Evolutionary conservation across 805 yeast genomes (phyloP).

Genomic region (Brettanomyces bruxellensis): DNA sequence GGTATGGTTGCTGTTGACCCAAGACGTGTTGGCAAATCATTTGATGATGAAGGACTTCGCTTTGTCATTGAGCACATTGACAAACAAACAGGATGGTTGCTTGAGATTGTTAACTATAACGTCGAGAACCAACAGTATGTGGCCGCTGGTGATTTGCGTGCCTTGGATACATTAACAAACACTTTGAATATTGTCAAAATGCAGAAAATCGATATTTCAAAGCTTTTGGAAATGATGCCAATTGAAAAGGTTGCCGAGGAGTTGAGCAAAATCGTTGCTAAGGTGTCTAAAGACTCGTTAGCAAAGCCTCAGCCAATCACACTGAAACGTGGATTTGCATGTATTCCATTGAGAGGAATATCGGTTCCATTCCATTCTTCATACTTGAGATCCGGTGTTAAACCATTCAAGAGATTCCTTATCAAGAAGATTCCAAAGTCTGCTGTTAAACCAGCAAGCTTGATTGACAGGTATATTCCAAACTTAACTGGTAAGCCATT

Average conservation of each 20-base stretch:
- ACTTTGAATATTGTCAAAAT: slow-evolving; percentile 88
- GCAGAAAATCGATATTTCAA: slow-evolving; percentile 88
- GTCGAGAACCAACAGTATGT: slow-evolving; percentile 98
- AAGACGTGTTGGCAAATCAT: slow-evolving; percentile 79
- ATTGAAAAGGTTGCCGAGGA: slow-evolving; percentile 86
- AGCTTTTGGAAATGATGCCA: slow-evolving; percentile 72
- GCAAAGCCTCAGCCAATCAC: slow-evolving; percentile 97
- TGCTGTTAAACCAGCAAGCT: slow-evolving; percentile 89
- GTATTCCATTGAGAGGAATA: slow-evolving; percentile 95
- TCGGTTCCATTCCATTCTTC: slow-evolving; percentile 99
- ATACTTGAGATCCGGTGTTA: slow-evolving; percentile 97
- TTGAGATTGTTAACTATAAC: slow-evolving; percentile 96
- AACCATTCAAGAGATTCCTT: slow-evolving; percentile 97
- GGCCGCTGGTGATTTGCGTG: slow-evolving; percentile 97
- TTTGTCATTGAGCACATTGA: slow-evolving; percentile 88
- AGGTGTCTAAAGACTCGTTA: slow-evolving; percentile 68
- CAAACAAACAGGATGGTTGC: slow-evolving; percentile 80
- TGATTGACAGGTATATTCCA: slow-evolving; percentile 94
- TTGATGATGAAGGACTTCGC: slow-evolving; percentile 87
- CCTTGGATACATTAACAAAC: slow-evolving; percentile 84
- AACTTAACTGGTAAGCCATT: slow-evolving; percentile 98
- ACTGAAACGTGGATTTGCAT: slow-evolving; percentile 95
- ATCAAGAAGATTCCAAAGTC: slow-evolving; percentile 91
- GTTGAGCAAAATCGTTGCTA: slow-evolving; percentile 77
- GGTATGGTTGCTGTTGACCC: slow-evolving; percentile 99